Percentiles rank a stretch among this genome's conserved stretches.
These are phyloP conservation scores for Xylaria scruposa DNA, from an alignment of 495 filamentous ascomycete genomes.

Conservation along the genomic window DNA sequence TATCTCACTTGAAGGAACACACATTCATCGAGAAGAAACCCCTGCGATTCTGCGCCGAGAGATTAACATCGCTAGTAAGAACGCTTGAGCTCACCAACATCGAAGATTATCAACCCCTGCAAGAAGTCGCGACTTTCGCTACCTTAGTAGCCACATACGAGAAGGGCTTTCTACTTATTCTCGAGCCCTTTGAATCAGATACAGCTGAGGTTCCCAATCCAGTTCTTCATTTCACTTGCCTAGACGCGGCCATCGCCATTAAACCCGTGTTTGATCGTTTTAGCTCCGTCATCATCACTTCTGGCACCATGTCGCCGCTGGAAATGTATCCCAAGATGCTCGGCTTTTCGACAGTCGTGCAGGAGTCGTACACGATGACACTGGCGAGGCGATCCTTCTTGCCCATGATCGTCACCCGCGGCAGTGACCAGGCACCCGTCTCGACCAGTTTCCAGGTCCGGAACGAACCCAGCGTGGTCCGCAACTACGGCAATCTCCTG, in stretches of 20 bases:
- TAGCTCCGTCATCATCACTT: constrained; percentile 97
- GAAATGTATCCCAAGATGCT: constrained; percentile 99
- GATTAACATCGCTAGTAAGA: constrained; percentile 90
- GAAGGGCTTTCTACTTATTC: constrained; percentile 92
- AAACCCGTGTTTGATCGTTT: constrained; percentile 98
- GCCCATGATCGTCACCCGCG: constrained; percentile 96
- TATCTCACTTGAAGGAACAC: constrained; percentile 90
- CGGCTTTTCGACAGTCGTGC: constrained; percentile 85
- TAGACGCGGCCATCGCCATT: constrained; percentile 98
- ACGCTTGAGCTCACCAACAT: constrained; percentile 97
- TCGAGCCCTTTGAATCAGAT: constrained; percentile 96
- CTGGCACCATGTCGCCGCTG: constrained; percentile 92
- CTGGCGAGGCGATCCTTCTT: constrained; percentile 93
- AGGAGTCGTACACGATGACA: constrained; percentile 98
- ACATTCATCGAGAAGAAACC: constrained; percentile 99
- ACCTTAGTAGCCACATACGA: constrained; percentile 97
- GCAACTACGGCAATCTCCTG: constrained; percentile 92
- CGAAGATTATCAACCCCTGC: constrained; percentile 94
- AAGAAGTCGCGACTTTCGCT: constrained; percentile 99
- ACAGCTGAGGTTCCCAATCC: constrained; percentile 96
- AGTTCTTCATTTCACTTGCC: constrained; percentile 91
- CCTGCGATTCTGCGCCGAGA: constrained; percentile 92
- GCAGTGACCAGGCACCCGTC: constrained; percentile 89
- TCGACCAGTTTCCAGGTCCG: constrained; percentile 91
- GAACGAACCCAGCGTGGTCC: constrained; percentile 90